phyloP scores from a whole-genome alignment of 2,329 filamentous ascomycete species.

The Hymenoscyphus fraxineus region DNA sequence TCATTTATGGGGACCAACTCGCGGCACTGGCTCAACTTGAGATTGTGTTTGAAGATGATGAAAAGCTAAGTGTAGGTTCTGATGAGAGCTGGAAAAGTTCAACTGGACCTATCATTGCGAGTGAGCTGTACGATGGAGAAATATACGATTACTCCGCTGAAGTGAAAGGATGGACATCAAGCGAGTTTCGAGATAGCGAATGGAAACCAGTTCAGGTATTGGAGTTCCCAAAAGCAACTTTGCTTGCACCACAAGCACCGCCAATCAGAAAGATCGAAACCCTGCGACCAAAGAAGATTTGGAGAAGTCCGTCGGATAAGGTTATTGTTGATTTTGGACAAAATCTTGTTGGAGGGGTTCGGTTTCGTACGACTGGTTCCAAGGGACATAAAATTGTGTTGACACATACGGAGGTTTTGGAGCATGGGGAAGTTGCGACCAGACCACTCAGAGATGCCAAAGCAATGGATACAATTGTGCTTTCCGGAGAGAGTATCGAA shows the following conservation, averaged over 20 bases:
- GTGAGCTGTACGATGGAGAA: constrained; percentile 50
- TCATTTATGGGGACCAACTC: constrained; percentile 40
- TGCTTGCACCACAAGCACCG: constrained; percentile 41
- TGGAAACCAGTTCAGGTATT: constrained; percentile 36
- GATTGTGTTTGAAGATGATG: constrained; percentile 36
- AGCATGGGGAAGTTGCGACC: constrained; percentile 40
- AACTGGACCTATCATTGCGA: constrained; percentile 35
- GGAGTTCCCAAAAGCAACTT: constrained; percentile 28
- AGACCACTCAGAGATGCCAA: constrained; percentile 40
- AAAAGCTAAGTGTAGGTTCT: constrained; percentile 32
- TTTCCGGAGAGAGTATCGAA: constrained; percentile 33
- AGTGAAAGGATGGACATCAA: constrained; percentile 28
- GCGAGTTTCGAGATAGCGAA: constrained; percentile 25
- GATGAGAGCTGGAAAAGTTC: constrained; percentile 40
- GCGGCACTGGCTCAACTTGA: constrained; percentile 40
- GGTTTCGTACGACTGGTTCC: constrained; percentile 38
- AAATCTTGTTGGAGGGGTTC: constrained; percentile 51
- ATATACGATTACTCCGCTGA: constrained; percentile 42
- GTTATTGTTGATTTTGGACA: constrained; percentile 54
- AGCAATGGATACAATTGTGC: constrained; percentile 37
- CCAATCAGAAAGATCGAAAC: constrained; percentile 40
- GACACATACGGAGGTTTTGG: constrained; percentile 43
- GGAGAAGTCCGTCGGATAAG: constrained; percentile 40
- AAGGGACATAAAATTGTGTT: constrained; percentile 42
- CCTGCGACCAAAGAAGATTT: constrained; percentile 37